Evolutionary conservation across 169 alveolate species (phyloP), one percentile per base, ranked within the genome.

Genomic region (Plasmodium gonderi): DNA sequence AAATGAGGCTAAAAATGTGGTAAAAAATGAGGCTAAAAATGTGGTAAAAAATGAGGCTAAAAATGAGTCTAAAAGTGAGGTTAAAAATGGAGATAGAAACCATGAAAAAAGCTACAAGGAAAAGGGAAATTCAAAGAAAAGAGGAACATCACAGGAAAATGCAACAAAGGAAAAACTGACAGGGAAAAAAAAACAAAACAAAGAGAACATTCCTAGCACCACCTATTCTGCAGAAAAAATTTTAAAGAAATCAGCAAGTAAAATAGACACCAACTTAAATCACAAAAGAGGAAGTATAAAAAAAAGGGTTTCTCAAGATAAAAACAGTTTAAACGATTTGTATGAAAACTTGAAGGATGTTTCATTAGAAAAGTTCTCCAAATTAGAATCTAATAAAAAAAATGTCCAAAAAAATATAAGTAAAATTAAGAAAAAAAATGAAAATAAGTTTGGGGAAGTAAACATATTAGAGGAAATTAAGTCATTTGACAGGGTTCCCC

Each of bases 181-280:
- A 69, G 36, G 36, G 51, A 68, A 65, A 75, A 14, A 26, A 33
- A 7, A 82, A 74, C 29, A 31, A 47, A 74, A 80, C 54, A 80
- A 80, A 12, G 51, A 51, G 26, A 69, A 40, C 8, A 80, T 29
- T 60, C 17, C 26, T 5, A 29, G 40, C 0, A 29, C 67, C 49
- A 44, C 76, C 23, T 79, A 79, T 51, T 79, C 89, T 23, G 89
- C 33, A 65, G 79, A 42, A 64, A 64, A 80, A 65, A 80, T 80
- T 14, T 47, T 47, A 20, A 65, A 80, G 60, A 65, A 80, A 23
- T 9, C n/a, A 2, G 40, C 72, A 14, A 79, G 42, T 40, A 69
- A 64, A 60, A 36, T 83, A n/a, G 76, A 83, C 75, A 64, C 82
- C 11, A 74, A 74, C 14, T 74, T 83, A 23, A 31, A 36, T 8